A percentile compares a stretch with the other conserved stretches of the same genome.
These are phyloP conservation scores for Volvox carteri DNA, from an alignment of 163 green algal species.

Conservation along the genomic window DNA sequence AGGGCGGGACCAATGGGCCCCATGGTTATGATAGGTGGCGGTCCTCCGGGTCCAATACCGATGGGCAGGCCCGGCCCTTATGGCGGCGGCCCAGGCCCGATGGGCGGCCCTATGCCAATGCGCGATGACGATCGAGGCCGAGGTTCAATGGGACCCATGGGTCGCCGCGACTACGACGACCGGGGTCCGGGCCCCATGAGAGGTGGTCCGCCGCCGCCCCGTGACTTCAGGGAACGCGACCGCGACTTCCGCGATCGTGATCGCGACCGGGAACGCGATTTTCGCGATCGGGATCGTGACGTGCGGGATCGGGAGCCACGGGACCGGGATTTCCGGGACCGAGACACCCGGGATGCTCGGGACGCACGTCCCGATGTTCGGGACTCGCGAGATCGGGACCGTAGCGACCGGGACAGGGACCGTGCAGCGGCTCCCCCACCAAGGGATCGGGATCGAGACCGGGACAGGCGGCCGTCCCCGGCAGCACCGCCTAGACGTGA, in stretches of 20 bases:
- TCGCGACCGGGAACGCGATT: slow-evolving; percentile 38
- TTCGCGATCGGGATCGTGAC: slow-evolving; percentile 7
- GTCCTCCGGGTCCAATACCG: neutral
- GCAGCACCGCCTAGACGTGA: slow-evolving; percentile 13
- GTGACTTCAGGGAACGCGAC: slow-evolving; percentile 30
- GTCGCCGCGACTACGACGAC: slow-evolving; percentile 21
- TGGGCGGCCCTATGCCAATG: neutral
- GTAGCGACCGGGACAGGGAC: slow-evolving; percentile 7
- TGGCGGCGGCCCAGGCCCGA: neutral
- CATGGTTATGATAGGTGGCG: slow-evolving; percentile 24
- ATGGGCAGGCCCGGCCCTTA: slow-evolving; percentile 13
- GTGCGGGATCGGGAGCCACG: slow-evolving; percentile 20
- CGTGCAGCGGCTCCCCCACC: neutral
- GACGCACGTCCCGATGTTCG: neutral
- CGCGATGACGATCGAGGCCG: slow-evolving; percentile 22
- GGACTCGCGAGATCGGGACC: slow-evolving; percentile 11
- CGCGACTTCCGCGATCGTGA: slow-evolving; percentile 34
- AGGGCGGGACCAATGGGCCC: slow-evolving; percentile 9
- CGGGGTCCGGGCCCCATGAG: neutral
- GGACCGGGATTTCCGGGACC: slow-evolving; percentile 14
- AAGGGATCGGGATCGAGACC: neutral
- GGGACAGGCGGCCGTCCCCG: slow-evolving; percentile 32
- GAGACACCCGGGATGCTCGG: neutral
- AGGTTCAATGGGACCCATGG: neutral
- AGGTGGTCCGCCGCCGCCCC: neutral